A percentile compares a stretch with the other conserved stretches of the same genome.
Conservation (phyloP, 2,329 filamentous ascomycete species). For the Xylariaceae sp. region DNA sequence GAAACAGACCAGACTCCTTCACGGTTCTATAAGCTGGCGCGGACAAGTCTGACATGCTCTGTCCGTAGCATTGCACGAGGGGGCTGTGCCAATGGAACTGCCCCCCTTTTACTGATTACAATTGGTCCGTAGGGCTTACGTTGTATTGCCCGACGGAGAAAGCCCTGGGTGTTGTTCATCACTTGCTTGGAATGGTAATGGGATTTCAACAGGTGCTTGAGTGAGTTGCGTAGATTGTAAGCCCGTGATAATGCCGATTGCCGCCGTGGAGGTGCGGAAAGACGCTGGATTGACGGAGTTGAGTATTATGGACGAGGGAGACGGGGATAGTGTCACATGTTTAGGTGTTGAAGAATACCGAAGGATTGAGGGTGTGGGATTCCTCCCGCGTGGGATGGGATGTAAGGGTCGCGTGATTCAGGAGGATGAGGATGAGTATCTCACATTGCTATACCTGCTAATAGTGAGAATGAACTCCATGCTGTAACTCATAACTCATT, state of each 20-base stretch:
- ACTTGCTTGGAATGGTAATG: neutral
- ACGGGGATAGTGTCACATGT: slow-evolving; percentile 19
- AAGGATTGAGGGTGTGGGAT: neutral
- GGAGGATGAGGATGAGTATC: neutral
- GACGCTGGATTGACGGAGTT: neutral
- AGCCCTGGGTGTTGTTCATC: neutral
- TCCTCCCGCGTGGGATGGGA: neutral
- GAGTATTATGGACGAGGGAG: neutral
- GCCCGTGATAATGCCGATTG: neutral
- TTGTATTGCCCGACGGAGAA: neutral
- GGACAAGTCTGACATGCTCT: neutral
- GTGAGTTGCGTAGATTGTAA: neutral
- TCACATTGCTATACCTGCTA: neutral
- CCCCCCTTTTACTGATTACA: neutral
- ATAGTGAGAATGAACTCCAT: neutral
- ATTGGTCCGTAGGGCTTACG: neutral
- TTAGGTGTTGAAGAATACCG: slow-evolving; percentile 10
- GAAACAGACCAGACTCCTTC: neutral
- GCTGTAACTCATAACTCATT: neutral
- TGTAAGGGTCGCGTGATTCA: slow-evolving; percentile 3
- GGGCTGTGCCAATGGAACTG: neutral
- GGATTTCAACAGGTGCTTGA: neutral
- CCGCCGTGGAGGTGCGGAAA: slow-evolving; percentile 13
- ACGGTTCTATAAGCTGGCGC: neutral
- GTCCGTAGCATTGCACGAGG: neutral